Conservation (phyloP, 23 red algal genomes). For the Chondrus crispus region DNA sequence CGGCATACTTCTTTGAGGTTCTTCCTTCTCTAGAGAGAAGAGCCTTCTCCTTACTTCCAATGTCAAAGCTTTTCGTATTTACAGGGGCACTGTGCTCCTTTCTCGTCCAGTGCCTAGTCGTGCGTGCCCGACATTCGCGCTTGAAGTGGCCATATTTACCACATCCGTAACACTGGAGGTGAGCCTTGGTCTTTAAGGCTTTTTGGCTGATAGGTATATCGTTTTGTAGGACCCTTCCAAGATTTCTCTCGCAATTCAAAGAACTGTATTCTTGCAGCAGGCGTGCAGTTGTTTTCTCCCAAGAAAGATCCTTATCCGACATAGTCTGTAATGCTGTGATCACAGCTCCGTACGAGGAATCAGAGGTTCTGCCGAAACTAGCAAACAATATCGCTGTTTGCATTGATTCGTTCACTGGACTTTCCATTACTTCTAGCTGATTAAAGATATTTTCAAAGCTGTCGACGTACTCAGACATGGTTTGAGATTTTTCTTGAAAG, state of each 20-base stretch:
- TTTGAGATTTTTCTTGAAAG: too few species aligned
- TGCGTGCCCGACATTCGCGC: not conserved
- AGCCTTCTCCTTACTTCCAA: too few species aligned
- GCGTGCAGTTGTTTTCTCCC: not conserved
- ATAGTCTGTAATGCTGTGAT: not conserved
- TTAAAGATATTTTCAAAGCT: not conserved
- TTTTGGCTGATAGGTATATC: not conserved
- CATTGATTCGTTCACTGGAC: constrained; percentile 11
- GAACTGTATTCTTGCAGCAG: not conserved
- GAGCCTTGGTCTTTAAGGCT: not conserved
- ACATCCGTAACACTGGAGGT: not conserved
- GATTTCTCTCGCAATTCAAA: not conserved
- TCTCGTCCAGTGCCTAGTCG: too few species aligned
- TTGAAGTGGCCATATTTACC: not conserved
- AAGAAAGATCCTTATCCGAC: not conserved
- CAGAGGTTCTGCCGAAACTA: not conserved
- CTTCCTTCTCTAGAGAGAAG: too few species aligned
- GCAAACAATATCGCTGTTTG: constrained; percentile 14
- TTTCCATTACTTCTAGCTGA: not conserved
- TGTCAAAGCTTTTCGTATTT: too few species aligned
- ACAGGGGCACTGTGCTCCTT: too few species aligned
- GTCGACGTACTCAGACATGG: constrained; percentile 5
- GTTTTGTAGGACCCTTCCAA: not conserved
- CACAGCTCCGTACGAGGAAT: not conserved
- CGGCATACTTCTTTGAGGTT: not conserved